Evolutionary conservation across 2,329 filamentous ascomycete species (phyloP), one percentile per base, ranked within the genome.

Genomic region (Rhynchosporium agropyri): DNA sequence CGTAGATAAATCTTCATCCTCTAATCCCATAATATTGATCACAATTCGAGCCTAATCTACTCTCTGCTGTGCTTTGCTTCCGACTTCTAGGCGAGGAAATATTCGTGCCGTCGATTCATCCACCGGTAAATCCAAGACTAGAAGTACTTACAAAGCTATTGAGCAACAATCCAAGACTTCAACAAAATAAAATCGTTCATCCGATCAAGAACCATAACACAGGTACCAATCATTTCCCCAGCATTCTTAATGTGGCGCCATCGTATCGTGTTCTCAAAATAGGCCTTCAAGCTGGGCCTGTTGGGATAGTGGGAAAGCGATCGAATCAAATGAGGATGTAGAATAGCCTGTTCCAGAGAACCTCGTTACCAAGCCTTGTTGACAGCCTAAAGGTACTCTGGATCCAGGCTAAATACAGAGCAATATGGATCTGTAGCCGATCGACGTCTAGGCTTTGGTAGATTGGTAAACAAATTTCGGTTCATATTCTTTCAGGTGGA

Each of bases 381-480:
- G n/a, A 46, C 1, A 7, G n/a, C 13, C 13, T 7, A n/a, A 3
- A 6, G 4, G 59, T 36, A 61, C 59, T 61, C 43, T 56, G 59
- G 59, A 49, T 56, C 20, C 29, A 46, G 45, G 58, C 4, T 55
- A 43, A 61, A 61, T 61, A 36, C 51, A 50, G 9, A 15, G 20
- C 15, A 56, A 61, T 61, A 61, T 61, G 51, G 59, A 61, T 31
- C 33, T 43, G 20, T 33, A 5, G 33, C 54, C 40, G 54, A n/a
- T 29, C 26, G 28, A 20, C 40, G 7, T 28, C n/a, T 6, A 45
- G 42, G n/a, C 3, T 8, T 46, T 26, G 43, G n/a, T 8, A 10
- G 43, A 10, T 15, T 20, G 9, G 43, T 46, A 46, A 46, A 20
- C 43, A 46, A 20, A 46, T 46, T 46, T 43, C 20, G 3, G 8